Evolutionary conservation across 2,329 filamentous ascomycete species (phyloP).

Genomic region (Colletotrichum sp.): DNA sequence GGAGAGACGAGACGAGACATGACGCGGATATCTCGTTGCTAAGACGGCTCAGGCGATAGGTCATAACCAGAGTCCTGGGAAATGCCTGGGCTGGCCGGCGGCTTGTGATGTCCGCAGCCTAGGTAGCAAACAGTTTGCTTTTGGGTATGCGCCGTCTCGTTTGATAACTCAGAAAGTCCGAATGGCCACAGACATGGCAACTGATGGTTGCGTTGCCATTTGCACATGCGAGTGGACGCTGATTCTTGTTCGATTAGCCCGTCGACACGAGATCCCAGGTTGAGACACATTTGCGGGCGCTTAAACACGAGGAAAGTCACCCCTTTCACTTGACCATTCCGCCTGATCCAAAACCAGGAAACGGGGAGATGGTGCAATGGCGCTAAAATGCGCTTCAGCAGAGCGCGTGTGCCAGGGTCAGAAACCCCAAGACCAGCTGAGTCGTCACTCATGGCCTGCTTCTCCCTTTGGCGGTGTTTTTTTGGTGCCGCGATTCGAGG

Average conservation of each 20-base stretch:
- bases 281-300: slow-evolving; percentile 10
- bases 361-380: slow-evolving; percentile 4
- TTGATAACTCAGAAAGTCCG: not conserved
- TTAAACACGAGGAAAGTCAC: not conserved
- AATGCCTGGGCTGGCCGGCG: not conserved
- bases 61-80: not conserved
- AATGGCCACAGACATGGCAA: not conserved
- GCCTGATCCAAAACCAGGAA: slow-evolving; percentile 10
- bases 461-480: not conserved
- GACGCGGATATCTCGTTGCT: slow-evolving; percentile 4
- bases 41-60: not conserved
- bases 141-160: not conserved
- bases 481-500: not conserved
- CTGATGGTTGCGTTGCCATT: not conserved
- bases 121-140: not conserved
- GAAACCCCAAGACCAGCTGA: not conserved
- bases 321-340: slow-evolving; percentile 8
- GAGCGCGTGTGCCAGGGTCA: not conserved
- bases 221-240: not conserved
- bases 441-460: not conserved
- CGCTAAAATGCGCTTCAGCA: not conserved
- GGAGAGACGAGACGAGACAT: slow-evolving; percentile 20
- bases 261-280: slow-evolving; percentile 12
- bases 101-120: not conserved
- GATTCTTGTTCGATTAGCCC: not conserved